Evolutionary conservation across 768 basidiomycete species (phyloP).

Genomic region (Termitomyces sp.): DNA sequence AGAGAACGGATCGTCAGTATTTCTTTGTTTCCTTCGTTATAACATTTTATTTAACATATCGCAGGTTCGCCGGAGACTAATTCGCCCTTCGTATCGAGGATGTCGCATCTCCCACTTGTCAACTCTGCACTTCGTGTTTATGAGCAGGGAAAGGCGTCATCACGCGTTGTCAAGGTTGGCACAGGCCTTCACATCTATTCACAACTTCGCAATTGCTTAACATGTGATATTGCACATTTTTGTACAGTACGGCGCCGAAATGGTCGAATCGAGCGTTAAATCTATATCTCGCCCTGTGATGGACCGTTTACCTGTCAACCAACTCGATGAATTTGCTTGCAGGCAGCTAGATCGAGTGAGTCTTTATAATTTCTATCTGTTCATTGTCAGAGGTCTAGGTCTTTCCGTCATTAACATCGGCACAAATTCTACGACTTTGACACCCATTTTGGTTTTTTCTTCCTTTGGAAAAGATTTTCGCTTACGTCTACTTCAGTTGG

Average conservation of each 20-base stretch:
- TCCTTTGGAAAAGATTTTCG: neutral
- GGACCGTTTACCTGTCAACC: constrained; percentile 69
- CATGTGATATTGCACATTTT: too few relatives aligned
- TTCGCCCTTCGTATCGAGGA: constrained; percentile 42
- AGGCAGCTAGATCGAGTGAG: constrained; percentile 81
- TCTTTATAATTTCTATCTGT: constrained; percentile 6
- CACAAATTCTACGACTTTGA: too few relatives aligned
- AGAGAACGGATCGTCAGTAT: constrained; percentile 12
- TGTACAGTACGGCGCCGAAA: constrained; percentile 77
- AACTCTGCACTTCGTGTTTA: constrained; percentile 70
- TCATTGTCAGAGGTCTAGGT: neutral
- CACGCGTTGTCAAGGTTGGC: constrained; percentile 79
- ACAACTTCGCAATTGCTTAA: neutral
- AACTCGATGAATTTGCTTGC: constrained; percentile 86
- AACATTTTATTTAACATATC: too few relatives aligned
- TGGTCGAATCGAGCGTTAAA: constrained; percentile 83
- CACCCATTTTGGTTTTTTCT: too few relatives aligned
- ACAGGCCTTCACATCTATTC: neutral
- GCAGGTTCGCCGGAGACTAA: constrained; percentile 10
- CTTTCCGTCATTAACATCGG: too few relatives aligned
- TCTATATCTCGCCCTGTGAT: constrained; percentile 81
- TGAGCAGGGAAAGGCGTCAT: constrained; percentile 80
- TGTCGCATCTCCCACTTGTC: constrained; percentile 70
- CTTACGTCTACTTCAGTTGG: constrained; percentile 32
- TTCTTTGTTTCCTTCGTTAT: neutral